Evolutionary conservation across 177 flowering plant species (phyloP).

Genomic region (Vitis hybrid): DNA sequence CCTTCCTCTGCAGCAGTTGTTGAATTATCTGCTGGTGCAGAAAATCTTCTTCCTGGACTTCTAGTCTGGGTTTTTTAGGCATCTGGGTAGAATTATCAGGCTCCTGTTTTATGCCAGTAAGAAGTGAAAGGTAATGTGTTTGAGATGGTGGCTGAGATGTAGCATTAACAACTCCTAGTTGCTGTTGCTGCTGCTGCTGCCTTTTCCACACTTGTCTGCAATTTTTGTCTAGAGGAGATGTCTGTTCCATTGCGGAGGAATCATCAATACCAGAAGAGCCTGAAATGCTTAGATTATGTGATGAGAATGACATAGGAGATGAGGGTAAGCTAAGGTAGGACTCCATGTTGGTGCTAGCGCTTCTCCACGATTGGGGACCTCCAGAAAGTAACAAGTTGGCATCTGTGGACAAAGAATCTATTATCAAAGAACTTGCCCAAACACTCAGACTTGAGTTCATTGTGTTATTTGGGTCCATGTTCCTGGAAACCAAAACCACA

Average conservation of each 20-base stretch:
- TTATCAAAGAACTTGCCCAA: conserved; percentile 90
- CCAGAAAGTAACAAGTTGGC: conserved; percentile 92
- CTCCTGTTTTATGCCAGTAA: conserved; percentile 46
- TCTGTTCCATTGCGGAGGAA: conserved; percentile 65
- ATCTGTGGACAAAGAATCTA: conserved; percentile 43
- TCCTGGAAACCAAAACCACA: conserved; percentile 64
- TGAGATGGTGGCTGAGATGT: conserved; percentile 66
- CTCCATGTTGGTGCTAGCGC: conserved; percentile 83
- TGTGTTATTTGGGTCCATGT: conserved; percentile 45
- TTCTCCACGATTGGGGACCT: conserved; percentile 90
- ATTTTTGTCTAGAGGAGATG: conserved; percentile 66
- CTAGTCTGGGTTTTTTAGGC: conserved; percentile 85
- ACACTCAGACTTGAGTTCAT: conserved; percentile 86
- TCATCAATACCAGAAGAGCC: conserved; percentile 85
- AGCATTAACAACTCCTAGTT: conserved; percentile 56
- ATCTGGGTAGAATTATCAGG: conserved; percentile 53
- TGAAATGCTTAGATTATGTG: conserved; percentile 83
- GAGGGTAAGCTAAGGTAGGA: conserved; percentile 79
- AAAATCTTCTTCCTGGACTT: conserved; percentile 77
- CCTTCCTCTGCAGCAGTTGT: conserved; percentile 78
- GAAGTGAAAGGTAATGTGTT: conserved; percentile 51
- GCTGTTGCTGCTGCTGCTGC: conserved; percentile 44
- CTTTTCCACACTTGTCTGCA: conserved; percentile 51
- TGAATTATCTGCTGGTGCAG: conserved; percentile 80
- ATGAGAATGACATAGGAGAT: conserved; percentile 90